Percentiles rank a stretch among this genome's conserved stretches.
Conservation (phyloP, 2,329 filamentous ascomycete species). For the Ophiostoma fasciatum region DNA sequence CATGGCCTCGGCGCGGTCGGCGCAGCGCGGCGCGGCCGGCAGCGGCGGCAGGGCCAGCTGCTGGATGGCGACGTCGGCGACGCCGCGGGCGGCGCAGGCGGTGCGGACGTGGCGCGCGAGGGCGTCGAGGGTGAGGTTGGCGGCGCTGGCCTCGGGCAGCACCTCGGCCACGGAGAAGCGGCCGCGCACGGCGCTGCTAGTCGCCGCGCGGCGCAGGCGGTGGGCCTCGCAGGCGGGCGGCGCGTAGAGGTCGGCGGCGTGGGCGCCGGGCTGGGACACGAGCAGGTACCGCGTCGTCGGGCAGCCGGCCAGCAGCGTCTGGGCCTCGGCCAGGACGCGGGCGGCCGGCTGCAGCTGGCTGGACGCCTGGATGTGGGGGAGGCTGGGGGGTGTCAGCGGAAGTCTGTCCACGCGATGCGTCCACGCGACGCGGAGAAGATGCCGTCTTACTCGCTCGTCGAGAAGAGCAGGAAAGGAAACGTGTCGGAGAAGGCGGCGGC, state of each 20-base stretch:
- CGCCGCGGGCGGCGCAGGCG: conserved; percentile 28
- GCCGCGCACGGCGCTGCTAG: conserved; percentile 20
- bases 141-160: conserved; percentile 14
- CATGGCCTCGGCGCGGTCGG: conserved; percentile 31
- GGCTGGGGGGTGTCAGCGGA: no score
- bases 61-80: conserved; percentile 22
- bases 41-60: conserved; percentile 27
- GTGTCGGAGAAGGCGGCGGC: conserved; percentile 69
- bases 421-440: no score
- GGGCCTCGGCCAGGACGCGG: conserved; percentile 27
- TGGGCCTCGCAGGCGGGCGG: conserved; percentile 35
- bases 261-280: conserved; percentile 61
- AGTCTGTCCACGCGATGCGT: no score
- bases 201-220: conserved; percentile 31
- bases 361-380: no score
- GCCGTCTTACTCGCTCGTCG: conserved; percentile 70
- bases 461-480: conserved; percentile 80
- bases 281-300: conserved; percentile 65
- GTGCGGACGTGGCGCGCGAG: conserved; percentile 29
- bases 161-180: conserved; percentile 41
- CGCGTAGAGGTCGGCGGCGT: conserved; percentile 50
- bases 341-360: conserved; percentile 35
- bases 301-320: conserved; percentile 47
- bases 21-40: conserved; percentile 19
- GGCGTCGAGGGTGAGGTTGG: conserved; percentile 23